Evolutionary conservation across 1,284 basidiomycete species (phyloP).

Genomic region (Microbotryum silenes-acaulis): DNA sequence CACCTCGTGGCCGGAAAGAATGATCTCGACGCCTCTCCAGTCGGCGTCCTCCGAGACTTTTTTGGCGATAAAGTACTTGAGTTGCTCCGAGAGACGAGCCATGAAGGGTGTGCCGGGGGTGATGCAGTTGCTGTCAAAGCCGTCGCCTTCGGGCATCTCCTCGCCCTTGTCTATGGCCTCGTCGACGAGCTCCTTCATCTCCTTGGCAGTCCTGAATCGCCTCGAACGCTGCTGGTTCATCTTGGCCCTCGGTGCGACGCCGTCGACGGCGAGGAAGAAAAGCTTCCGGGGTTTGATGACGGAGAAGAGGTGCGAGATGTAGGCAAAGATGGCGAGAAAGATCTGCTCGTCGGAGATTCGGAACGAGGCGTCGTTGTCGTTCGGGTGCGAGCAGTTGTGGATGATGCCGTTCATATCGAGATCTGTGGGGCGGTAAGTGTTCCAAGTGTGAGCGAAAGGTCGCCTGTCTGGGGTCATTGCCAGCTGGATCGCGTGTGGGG

Average conservation of each 20-base stretch:
- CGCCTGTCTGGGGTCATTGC: no score
- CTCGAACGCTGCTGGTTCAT: constrained; percentile 98
- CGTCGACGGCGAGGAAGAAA: constrained; percentile 82
- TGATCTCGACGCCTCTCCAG: constrained; percentile 86
- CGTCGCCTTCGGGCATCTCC: constrained; percentile 68
- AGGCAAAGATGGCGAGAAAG: constrained; percentile 91
- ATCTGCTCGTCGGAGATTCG: constrained; percentile 93
- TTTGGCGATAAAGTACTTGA: constrained; percentile 95
- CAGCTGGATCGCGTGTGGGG: no score
- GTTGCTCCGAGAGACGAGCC: constrained; percentile 77
- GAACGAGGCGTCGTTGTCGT: constrained; percentile 91
- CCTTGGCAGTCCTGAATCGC: constrained; percentile 89
- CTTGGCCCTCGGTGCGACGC: constrained; percentile 95
- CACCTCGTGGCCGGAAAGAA: constrained; percentile 93
- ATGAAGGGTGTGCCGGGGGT: constrained; percentile 97
- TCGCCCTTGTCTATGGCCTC: constrained; percentile 84
- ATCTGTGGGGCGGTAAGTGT: constrained; percentile 39
- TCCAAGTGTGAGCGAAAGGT: not conserved
- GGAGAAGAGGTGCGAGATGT: constrained; percentile 92
- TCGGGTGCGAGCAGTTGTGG: constrained; percentile 91
- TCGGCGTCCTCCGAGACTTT: constrained; percentile 91
- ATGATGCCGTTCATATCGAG: constrained; percentile 99
- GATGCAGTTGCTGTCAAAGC: constrained; percentile 96
- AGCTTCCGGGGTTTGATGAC: constrained; percentile 94
- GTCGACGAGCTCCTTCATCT: constrained; percentile 76